Percentiles rank a stretch among this genome's conserved stretches.
Evolutionary conservation across 2,329 filamentous ascomycete species (phyloP).

Genomic region (Boeremia exigua): DNA sequence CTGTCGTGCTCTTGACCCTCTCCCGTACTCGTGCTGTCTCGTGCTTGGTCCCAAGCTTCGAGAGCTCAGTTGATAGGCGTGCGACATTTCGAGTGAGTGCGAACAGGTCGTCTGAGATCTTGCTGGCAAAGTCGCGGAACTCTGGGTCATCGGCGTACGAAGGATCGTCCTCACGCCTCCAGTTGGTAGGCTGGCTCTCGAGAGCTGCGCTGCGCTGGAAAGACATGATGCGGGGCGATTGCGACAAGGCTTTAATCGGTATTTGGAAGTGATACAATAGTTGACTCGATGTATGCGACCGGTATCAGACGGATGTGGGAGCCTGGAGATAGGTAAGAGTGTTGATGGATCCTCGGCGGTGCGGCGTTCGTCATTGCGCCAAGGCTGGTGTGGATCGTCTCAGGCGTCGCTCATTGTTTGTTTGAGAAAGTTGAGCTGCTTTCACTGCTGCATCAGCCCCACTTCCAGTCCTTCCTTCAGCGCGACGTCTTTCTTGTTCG

Average conservation of each 20-base stretch:
- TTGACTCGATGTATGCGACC: constrained; percentile 11
- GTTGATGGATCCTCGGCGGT: constrained; percentile 24
- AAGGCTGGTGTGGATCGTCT: constrained; percentile 23
- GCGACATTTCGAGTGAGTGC: constrained; percentile 87
- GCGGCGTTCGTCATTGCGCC: constrained; percentile 28
- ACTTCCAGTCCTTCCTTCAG: constrained; percentile 15
- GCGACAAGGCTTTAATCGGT: not conserved
- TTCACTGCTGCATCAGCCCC: constrained; percentile 13
- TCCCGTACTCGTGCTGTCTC: constrained; percentile 92
- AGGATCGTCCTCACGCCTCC: constrained; percentile 71
- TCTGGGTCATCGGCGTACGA: constrained; percentile 90
- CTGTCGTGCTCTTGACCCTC: constrained; percentile 83
- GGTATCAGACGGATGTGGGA: not conserved
- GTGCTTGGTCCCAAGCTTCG: constrained; percentile 83
- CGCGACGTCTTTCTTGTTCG: constrained; percentile 11
- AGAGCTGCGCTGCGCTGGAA: constrained; percentile 86
- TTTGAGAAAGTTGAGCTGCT: constrained; percentile 30
- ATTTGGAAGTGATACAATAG: not conserved
- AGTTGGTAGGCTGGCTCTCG: constrained; percentile 76
- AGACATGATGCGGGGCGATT: constrained; percentile 68
- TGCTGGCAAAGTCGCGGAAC: constrained; percentile 81
- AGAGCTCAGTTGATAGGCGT: constrained; percentile 82
- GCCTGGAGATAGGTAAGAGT: constrained; percentile 10
- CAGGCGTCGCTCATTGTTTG: constrained; percentile 29
- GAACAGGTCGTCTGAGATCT: constrained; percentile 88